These are phyloP conservation scores for Lactarius sp. DNA, from an alignment of 768 basidiomycete species.

Conservation along the genomic window DNA sequence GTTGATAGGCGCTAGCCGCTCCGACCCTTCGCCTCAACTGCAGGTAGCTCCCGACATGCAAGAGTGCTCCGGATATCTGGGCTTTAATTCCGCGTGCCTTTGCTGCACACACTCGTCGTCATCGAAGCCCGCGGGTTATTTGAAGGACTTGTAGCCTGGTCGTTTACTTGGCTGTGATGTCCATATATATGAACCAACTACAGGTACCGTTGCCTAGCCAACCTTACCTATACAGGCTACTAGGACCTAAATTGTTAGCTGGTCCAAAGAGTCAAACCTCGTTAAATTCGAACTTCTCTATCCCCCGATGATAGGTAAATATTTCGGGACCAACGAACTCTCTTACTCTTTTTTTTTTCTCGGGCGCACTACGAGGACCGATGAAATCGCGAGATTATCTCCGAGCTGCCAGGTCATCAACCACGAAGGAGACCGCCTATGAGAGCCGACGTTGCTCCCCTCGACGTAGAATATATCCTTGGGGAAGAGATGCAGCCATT, in stretches of 20 bases:
- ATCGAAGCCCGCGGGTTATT: slow-evolving; percentile 11
- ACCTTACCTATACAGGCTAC: not conserved
- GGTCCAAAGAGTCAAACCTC: not conserved
- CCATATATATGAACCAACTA: not conserved
- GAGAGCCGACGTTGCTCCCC: not conserved
- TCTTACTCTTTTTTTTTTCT: not conserved
- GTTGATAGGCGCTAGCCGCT: not conserved
- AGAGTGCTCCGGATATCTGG: not conserved
- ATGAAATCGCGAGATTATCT: slow-evolving; percentile 1
- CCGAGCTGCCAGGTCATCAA: slow-evolving; percentile 16
- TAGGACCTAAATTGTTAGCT: not conserved
- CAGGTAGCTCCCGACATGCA: not conserved
- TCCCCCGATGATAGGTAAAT: slow-evolving; percentile 1
- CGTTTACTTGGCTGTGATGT: not conserved
- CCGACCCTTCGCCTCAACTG: slow-evolving; percentile 1
- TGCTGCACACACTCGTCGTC: not conserved
- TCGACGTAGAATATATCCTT: slow-evolving; percentile 1
- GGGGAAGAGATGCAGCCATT: not conserved
- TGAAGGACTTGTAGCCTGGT: not conserved
- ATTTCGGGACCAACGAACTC: not conserved
- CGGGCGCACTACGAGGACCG: not conserved
- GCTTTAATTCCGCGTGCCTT: not conserved
- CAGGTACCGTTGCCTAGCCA: slow-evolving; percentile 7
- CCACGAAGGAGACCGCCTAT: not conserved
- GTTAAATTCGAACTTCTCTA: not conserved